Base-by-base conservation (phyloP, 768 basidiomycete species). In the Termitomyces sp. region DNA sequence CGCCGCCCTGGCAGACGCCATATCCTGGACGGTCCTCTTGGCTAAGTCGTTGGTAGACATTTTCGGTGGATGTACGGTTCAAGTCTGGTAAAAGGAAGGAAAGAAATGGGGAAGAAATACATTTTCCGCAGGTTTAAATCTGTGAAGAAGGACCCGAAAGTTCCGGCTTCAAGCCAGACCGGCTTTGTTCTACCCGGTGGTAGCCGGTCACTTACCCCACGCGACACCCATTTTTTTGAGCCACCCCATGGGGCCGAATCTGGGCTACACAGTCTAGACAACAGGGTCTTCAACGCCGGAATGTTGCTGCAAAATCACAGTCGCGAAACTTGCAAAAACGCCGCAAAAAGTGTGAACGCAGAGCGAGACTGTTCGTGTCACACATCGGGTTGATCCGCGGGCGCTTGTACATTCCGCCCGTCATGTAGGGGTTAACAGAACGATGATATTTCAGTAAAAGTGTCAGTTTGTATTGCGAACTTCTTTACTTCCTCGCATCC, bases 11-110 rank as follows among this genome's bases (percentile, higher is more conserved):
- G 85, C 84, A 18, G 67, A 68, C 34, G 63, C 64, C 79, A 88
- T 80, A 62, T 87, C 86, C 44, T 75, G 62, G 3, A 63, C 74
- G 12, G 79, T 84, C 63, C 79, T 81, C 27, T 69, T 74, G 53
- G 74, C 81, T 39, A 72, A 61, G 65, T 79, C 76, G 60, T 43
- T 52, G 20, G 37, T 42, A 46, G 62, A 47, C 62, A 63, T 60
- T 20, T 24, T 53, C 32, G 39, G 18, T 31, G 26, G 24, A 14
- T 16, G 14, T 29, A 41, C 5, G 37, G 51, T 52, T n/a, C 18
- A 41, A 52, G 50, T 6, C 4, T 26, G 18, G 14, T 29, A 10
- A 16, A 52, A 41, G 3, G 18, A 37, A 16, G 27, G 51, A 10
- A 37, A 4, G 51, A 39, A 52, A 39, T 41, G 26, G 10, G 51